Evolutionary conservation across 129 eudicot genomes (phyloP), one percentile per base, ranked within the genome.

Genomic region (Helianthus tuberosus): DNA sequence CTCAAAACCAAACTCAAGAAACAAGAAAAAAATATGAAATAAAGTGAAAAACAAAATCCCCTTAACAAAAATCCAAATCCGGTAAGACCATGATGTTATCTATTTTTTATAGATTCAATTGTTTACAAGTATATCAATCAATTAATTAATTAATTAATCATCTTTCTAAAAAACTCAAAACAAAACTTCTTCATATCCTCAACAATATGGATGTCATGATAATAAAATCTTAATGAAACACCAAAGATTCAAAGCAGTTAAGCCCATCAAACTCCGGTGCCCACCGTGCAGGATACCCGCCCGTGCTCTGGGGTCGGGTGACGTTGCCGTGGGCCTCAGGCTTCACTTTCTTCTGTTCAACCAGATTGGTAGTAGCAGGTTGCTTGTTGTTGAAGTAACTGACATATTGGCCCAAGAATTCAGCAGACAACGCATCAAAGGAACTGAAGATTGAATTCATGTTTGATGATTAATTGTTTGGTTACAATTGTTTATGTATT

Each of bases 361-460:
- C 79, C 17, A 64, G 6, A 17, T 41, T 41, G 46, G 46, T 41
- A 38, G 6, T 7, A 36, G 35, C 11, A n/a, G 52, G 70, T 47
- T 41, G 32, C 46, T 58, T 68, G 49, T 61, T 43, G 49, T 44
- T 58, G 15, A 67, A 58, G 62, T n/a, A 20, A 68, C 5, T 17
- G 2, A 79, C 29, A 35, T 52, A 70, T 55, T 80, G 73, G 36
- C 64, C 50, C 75, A 83, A n/a, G 55, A 83, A 65, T 44, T 80
- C 82, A 6, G 76, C 82, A 14, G 69, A 75, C 11, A 66, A 58
- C n/a, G 82, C 87, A 66, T 84, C 87, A 48, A 84, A 84, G 0
- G 87, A 75, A 79, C 87, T 84, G 76, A 84, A 84, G 48, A 84
- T 75, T 3, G 87, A 84, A 65, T 84, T 84, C 87, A 84, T 84